Conservation (phyloP, 176 grass and related monocot species). For the Eremochloa ophiuroides region DNA sequence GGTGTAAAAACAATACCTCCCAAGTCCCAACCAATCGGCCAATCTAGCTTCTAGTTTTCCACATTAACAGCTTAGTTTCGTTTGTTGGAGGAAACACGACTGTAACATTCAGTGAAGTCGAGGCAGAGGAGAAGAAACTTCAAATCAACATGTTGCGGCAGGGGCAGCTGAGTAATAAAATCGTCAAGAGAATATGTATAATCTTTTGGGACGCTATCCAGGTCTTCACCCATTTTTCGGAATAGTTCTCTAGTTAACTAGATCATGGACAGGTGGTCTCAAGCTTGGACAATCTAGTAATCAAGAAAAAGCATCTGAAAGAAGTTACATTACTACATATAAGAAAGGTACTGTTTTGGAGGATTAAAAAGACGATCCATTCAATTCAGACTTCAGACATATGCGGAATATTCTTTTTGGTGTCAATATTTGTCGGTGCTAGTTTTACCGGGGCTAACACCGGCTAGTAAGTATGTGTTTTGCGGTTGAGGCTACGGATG, state of each 20-base stretch:
- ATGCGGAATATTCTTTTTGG: too few species aligned
- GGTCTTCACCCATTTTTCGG: conserved; percentile 82
- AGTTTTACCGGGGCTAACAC: too few species aligned
- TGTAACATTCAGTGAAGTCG: conserved; percentile 95
- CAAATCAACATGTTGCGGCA: conserved; percentile 92
- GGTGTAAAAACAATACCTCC: conserved; percentile 34
- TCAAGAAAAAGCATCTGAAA: too few species aligned
- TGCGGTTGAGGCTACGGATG: too few species aligned
- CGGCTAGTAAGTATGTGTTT: too few species aligned
- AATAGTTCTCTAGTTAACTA: conserved; percentile 75
- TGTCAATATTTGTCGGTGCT: too few species aligned
- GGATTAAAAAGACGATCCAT: too few species aligned
- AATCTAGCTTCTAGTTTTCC: conserved; percentile 33
- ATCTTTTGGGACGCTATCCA: conserved; percentile 87
- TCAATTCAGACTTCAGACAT: too few species aligned
- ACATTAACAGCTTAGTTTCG: conserved; percentile 30
- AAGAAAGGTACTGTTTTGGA: too few species aligned
- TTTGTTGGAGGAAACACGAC: conserved; percentile 46
- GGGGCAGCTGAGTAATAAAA: conserved; percentile 84
- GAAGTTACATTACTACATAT: too few species aligned
- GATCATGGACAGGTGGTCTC: too few species aligned
- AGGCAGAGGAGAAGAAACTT: conserved; percentile 93
- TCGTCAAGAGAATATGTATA: conserved; percentile 76
- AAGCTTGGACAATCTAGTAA: too few species aligned
- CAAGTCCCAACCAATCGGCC: conserved; percentile 13